These are phyloP conservation scores for Boletus subcaerulescens DNA, from an alignment of 768 basidiomycete genomes.

Conservation along the genomic window DNA sequence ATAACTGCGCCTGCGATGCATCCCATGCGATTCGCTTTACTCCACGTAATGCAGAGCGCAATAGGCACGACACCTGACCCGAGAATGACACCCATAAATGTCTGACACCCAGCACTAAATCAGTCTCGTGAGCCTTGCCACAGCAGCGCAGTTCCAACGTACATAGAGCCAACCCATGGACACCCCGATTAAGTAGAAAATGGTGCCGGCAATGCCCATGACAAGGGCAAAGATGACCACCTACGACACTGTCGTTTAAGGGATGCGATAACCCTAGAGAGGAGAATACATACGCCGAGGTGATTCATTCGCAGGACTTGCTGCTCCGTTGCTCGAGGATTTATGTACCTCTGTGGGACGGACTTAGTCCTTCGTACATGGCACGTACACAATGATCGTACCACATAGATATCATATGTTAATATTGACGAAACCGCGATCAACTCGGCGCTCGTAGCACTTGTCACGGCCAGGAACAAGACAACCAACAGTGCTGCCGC, in stretches of 20 bases:
- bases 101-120: slow-evolving; percentile 38
- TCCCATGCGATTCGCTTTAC: slow-evolving; percentile 80
- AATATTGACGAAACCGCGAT: slow-evolving; percentile 85
- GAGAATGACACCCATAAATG: slow-evolving; percentile 84
- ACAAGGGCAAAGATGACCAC: slow-evolving; percentile 69
- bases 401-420: slow-evolving; percentile 86
- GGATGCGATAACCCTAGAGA: background rate
- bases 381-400: slow-evolving; percentile 16
- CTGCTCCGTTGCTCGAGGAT: slow-evolving; percentile 71
- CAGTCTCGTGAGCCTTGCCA: background rate
- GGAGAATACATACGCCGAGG: slow-evolving; percentile 44
- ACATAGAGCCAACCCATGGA: slow-evolving; percentile 95
- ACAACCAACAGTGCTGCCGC: slow-evolving; percentile 76
- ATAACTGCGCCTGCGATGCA: slow-evolving; percentile 70
- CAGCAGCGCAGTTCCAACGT: slow-evolving; percentile 26
- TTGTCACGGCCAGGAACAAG: slow-evolving; percentile 84
- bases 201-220: slow-evolving; percentile 79
- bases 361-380: background rate
- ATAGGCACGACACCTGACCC: slow-evolving; percentile 87
- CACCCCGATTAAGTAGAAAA: slow-evolving; percentile 88
- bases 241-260: slow-evolving; percentile 29
- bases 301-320: slow-evolving; percentile 73
- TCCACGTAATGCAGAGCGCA: slow-evolving; percentile 83
- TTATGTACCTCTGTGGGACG: slow-evolving; percentile 63
- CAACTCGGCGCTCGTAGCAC: slow-evolving; percentile 84